Evolutionary conservation across 331 rosid genomes (phyloP), one percentile per base, ranked within the genome.

Genomic region (Acacia pycnantha): DNA sequence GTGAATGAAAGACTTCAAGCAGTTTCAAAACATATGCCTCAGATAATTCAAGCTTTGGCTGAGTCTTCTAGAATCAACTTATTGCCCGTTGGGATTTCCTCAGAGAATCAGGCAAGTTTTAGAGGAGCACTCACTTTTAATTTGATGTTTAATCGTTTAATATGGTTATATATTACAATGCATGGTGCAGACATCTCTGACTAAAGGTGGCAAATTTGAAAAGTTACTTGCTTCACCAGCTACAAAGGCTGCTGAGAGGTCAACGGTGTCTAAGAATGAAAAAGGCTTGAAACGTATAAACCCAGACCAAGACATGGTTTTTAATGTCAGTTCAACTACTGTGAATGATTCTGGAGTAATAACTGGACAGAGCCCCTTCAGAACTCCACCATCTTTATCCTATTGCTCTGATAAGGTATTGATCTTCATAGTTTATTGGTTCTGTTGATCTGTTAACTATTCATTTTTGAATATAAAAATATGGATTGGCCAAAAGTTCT

Each of bases 341-440:
- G 6, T 73, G 88, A 85, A 81, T 66, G 69, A 69, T 78, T 82
- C 82, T 70, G 84, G 73, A 72, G 80, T 62, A 48, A 53, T 76
- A 64, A 70, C 80, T 59, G 86, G 77, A 73, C 90, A 84, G 84
- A 95, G 97, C 79, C 99, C 98, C 72, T 93, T 95, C 83, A 89
- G 88, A 80, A 95, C 98, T 51, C 98, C 99, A 11, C 98, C 98
- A 22, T 93, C 98, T 48, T 61, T 92, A 62, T 87, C 98, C 8
- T 88, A 68, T 85, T 84, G 92, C 81, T 81, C 87, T 79, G 92
- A 91, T 67, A 88, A 95, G 97, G 99, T 92, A 82, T 80, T 53
- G 69, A 51, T 68, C 70, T 77, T 77, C 77, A 24, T 44, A 40
- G 74, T 84, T 78, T 80, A 29, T 76, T 19, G 82, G 21, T 77